Percentiles rank a stretch among this genome's conserved stretches.
These are phyloP conservation scores for Exophiala bonariae DNA, from an alignment of 2,329 filamentous ascomycete genomes.

Conservation along the genomic window DNA sequence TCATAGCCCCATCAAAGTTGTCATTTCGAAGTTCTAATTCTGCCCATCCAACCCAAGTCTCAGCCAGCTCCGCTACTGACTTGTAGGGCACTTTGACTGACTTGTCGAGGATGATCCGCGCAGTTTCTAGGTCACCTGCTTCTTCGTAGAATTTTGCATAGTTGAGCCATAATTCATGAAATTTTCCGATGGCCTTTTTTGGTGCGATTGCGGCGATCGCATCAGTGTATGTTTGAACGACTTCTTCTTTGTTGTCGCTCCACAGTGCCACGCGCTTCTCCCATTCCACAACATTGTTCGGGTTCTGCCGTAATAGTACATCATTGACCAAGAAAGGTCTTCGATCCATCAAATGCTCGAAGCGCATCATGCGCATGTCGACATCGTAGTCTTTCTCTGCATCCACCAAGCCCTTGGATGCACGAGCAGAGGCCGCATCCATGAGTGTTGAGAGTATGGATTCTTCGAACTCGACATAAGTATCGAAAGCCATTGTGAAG, in stretches of 20 bases:
- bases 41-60: constrained; percentile 99
- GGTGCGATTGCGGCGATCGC: constrained; percentile 91
- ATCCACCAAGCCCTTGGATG: constrained; percentile 75
- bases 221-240: constrained; percentile 91
- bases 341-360: constrained; percentile 97
- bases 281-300: constrained; percentile 95
- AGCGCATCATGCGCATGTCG: constrained; percentile 95
- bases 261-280: constrained; percentile 94
- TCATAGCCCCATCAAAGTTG: constrained; percentile 91
- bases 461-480: constrained; percentile 96
- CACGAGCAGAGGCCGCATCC: constrained; percentile 77
- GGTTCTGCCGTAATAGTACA: constrained; percentile 90
- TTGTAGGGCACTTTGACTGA: constrained; percentile 98
- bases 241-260: constrained; percentile 88
- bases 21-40: constrained; percentile 96
- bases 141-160: constrained; percentile 97
- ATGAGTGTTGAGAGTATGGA: constrained; percentile 89
- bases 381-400: constrained; percentile 89
- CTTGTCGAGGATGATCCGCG: constrained; percentile 93
- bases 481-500: constrained; percentile 94
- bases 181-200: constrained; percentile 89
- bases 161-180: constrained; percentile 93
- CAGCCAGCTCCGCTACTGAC: constrained; percentile 91
- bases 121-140: constrained; percentile 78
- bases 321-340: constrained; percentile 95